Base-by-base conservation (phyloP, 495 filamentous ascomycete genomes). In the Penicillium angulare region DNA sequence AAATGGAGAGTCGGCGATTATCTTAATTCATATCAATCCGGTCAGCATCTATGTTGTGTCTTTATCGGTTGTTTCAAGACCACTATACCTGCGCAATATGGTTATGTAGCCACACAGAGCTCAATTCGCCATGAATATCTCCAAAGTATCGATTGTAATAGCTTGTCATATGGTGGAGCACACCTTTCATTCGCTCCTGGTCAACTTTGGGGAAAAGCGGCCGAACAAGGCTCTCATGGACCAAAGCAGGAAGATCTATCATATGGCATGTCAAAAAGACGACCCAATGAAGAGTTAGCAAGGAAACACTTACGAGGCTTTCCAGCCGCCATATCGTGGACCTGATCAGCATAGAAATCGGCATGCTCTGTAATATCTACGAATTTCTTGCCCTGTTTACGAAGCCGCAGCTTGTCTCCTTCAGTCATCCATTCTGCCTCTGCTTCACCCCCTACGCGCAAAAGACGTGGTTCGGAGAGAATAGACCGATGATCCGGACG, bases 311-410 rank as follows among this genome's bases (percentile, higher is more conserved):
- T 26, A 54, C 51, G 16, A 2, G 51, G 44, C 16, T 54, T 43
- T 20, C 38, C 44, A 39, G 51, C 36, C 23, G 42, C 13, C 15
- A 39, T 18, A 0, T 24, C 21, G 31, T 51, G 31, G 20, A 49
- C 29, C 22, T 48, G 51, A 1, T 38, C 39, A 2, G 43, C 39
- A 54, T 54, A 54, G 32, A 48, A 54, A 1, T 49, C 45, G 20
- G 43, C 51, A 49, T 54, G 51, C 7, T 49, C 51, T 9, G 51
- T 54, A 16, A 49, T 54, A 27, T 54, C 51, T 32, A 54, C 23
- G 22, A 54, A 54, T 13, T 54, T 54, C 27, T 49, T 46, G 18
- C 36, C 44, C 7, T 49, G 34, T 27, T 29, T 35, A 4, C 51
- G 51, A 16, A 54, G 42, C 1, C 51, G 36, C 22, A 54, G 45